Base-by-base conservation (phyloP, 2,329 filamentous ascomycete species). In the Lasiodiplodia hormozganensis region DNA sequence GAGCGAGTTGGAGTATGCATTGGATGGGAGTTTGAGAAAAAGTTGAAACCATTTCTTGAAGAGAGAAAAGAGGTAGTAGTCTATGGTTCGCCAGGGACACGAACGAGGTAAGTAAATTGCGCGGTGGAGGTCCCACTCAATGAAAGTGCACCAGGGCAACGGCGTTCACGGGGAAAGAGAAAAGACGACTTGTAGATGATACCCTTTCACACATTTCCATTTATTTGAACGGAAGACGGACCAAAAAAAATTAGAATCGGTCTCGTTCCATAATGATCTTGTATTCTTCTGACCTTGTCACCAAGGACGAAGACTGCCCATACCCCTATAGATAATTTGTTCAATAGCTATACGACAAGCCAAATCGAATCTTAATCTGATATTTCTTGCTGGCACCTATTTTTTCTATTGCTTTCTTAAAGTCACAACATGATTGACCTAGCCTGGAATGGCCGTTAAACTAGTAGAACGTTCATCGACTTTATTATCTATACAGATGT, bases 131-230 rank as follows among this genome's bases (percentile, higher is more conserved):
- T 12, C 11, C 18, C 11, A 23, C 43, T 47, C 12, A 53, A 36
- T 18, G 18, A 36, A 18, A 28, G 53, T 8, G 40, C 43, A 47
- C 43, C 1, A 31, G 23, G 40, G 12, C 23, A 47, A 52, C 49
- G 53, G 60, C 43, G 47, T 62, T 52, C 16, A 21, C 5, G n/a
- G 16, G n/a, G 43, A 38, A 36, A 23, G 25, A 34, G 40, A 21
- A n/a, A 36, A 10, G 10, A 62, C 11, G 43, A 62, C 23, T 36
- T 56, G 53, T 56, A 56, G 53, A 56, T 36, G 53, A 56, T 56
- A 56, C 53, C 53, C 53, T 28, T 21, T 36, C 28, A 31, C 25
- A 18, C 18, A 28, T 56, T 56, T 14, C 25, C 8, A 10, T 47
- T 47, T 47, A 21, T 10, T 21, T 11, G 7, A 14, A 47, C 53